Evolutionary conservation across 129 eudicot genomes (phyloP).

Genomic region (Mikania micrantha): DNA sequence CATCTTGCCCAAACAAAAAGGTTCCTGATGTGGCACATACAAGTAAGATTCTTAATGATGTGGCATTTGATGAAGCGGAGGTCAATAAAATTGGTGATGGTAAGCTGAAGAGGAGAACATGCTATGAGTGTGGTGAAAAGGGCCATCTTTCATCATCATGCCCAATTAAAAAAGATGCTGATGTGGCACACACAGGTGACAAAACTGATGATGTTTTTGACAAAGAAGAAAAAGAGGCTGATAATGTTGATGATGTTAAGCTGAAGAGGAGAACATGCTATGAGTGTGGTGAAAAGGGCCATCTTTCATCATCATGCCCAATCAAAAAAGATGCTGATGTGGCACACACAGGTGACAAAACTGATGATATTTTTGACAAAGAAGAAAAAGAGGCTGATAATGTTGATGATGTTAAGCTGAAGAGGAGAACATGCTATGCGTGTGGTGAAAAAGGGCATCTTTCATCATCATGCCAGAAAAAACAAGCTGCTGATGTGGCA

Average conservation of each 20-base stretch:
- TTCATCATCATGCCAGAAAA: conserved; percentile 56
- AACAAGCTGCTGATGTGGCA: conserved; percentile 19
- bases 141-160: conserved; percentile 62
- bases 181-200: conserved; percentile 7
- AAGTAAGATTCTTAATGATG: neutral
- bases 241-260: conserved; percentile 34
- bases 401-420: conserved; percentile 38
- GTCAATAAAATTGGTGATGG: conserved; percentile 28
- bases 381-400: conserved; percentile 15
- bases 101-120: conserved; percentile 44
- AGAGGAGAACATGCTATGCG: conserved; percentile 52
- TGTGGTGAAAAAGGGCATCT: conserved; percentile 77
- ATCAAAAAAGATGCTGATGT: conserved; percentile 44
- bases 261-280: conserved; percentile 49
- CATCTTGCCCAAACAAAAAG: conserved; percentile 55
- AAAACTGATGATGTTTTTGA: conserved; percentile 5
- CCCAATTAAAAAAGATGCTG: conserved; percentile 55
- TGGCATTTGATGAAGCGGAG: conserved; percentile 6
- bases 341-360: neutral
- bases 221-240: conserved; percentile 9
- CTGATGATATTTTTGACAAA: conserved; percentile 3
- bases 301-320: conserved; percentile 57
- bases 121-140: conserved; percentile 55
- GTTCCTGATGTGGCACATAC: conserved; percentile 31
- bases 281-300: conserved; percentile 65